These are phyloP conservation scores for Russula abietina DNA, from an alignment of 768 basidiomycete genomes.

Conservation along the genomic window DNA sequence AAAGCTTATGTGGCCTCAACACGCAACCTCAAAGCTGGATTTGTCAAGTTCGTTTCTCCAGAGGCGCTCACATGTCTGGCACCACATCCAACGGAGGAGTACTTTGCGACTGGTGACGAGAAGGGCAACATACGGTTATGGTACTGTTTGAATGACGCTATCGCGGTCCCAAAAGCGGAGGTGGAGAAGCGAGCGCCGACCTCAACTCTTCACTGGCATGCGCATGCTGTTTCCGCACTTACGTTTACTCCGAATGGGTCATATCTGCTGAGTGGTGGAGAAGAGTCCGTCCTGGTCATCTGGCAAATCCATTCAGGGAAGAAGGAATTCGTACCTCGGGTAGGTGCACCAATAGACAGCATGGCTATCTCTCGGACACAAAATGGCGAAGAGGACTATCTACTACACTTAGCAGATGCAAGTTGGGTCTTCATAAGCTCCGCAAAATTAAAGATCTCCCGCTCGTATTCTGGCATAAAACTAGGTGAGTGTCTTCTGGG, in stretches of 20 bases:
- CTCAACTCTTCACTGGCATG: constrained; percentile 91
- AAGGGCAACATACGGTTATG: constrained; percentile 83
- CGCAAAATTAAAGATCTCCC: constrained; percentile 61
- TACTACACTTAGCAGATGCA: constrained; percentile 77
- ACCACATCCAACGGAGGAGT: constrained; percentile 85
- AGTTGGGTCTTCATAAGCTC: constrained; percentile 71
- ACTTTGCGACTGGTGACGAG: constrained; percentile 90
- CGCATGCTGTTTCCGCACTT: constrained; percentile 84
- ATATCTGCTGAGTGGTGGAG: constrained; percentile 89
- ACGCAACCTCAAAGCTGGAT: constrained; percentile 53
- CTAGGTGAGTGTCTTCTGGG: constrained; percentile 44
- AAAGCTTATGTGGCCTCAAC: constrained; percentile 71
- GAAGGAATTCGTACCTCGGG: constrained; percentile 86
- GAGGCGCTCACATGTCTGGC: constrained; percentile 78
- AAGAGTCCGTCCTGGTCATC: constrained; percentile 92
- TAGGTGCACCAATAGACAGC: constrained; percentile 79
- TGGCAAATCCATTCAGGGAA: constrained; percentile 91
- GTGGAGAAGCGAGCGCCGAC: constrained; percentile 81
- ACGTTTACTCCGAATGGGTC: constrained; percentile 87
- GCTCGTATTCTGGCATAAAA: constrained; percentile 72
- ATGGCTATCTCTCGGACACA: constrained; percentile 51
- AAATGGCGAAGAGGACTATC: constrained; percentile 74
- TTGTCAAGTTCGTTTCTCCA: constrained; percentile 77
- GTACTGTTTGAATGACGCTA: constrained; percentile 77
- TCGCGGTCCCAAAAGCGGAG: constrained; percentile 43